These are phyloP conservation scores for Petasospora fabianii DNA, from an alignment of 1,139 yeast genomes.

Conservation along the genomic window DNA sequence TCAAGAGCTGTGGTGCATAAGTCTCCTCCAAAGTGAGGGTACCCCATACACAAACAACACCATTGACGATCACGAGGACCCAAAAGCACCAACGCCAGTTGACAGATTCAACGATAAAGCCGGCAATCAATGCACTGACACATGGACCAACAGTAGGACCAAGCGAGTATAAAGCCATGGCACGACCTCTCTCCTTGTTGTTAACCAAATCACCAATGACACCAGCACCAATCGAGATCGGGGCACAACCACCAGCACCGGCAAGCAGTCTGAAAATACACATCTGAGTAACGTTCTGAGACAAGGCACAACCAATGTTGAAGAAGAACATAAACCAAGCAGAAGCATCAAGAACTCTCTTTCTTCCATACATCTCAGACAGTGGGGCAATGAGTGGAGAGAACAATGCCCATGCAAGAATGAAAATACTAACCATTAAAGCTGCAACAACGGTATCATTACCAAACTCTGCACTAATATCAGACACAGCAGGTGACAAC, in stretches of 20 bases:
- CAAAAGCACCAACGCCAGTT: slow-evolving; percentile 63
- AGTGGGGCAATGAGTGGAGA: slow-evolving; percentile 60
- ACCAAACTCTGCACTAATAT: slow-evolving; percentile 41
- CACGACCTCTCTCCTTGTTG: slow-evolving; percentile 48
- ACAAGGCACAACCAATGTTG: slow-evolving; percentile 55
- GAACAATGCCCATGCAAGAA: slow-evolving; percentile 61
- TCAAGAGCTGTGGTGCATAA: slow-evolving; percentile 52
- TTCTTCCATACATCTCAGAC: slow-evolving; percentile 57
- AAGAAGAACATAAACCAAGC: slow-evolving; percentile 50
- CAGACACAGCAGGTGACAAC: slow-evolving; percentile 52
- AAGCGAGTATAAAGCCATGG: slow-evolving; percentile 56
- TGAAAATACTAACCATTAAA: slow-evolving; percentile 53
- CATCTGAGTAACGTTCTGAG: slow-evolving; percentile 50
- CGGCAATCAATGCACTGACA: slow-evolving; percentile 47
- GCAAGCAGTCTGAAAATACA: slow-evolving; percentile 57
- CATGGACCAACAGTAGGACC: slow-evolving; percentile 63
- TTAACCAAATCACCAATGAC: slow-evolving; percentile 59
- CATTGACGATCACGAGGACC: slow-evolving; percentile 54
- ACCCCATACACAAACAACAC: slow-evolving; percentile 43
- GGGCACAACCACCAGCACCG: slow-evolving; percentile 64
- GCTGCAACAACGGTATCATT: slow-evolving; percentile 40
- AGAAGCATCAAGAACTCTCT: slow-evolving; percentile 46
- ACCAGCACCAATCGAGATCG: slow-evolving; percentile 71
- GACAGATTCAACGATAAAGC: slow-evolving; percentile 45
- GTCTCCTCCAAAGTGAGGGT: slow-evolving; percentile 48